Conservation (phyloP, 768 basidiomycete genomes). For the Cystobasidium ongulense region DNA sequence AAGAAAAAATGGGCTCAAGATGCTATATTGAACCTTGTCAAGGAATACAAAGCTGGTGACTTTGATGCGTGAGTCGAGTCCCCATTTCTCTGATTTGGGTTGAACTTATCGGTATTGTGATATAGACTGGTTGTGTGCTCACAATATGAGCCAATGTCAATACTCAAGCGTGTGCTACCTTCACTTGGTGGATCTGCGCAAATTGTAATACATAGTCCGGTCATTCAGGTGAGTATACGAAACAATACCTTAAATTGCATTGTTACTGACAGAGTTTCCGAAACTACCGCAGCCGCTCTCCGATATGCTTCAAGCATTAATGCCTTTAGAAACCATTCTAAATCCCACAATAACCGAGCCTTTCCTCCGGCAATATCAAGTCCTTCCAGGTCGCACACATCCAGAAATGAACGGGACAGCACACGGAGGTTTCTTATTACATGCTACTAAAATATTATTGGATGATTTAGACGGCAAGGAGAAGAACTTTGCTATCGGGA, state of each 20-base stretch:
- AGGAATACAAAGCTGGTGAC: slow-evolving; percentile 74
- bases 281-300: neutral
- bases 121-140: slow-evolving; percentile 10
- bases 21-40: slow-evolving; percentile 56
- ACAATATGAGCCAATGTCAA: slow-evolving; percentile 23
- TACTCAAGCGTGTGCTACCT: slow-evolving; percentile 17
- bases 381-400: slow-evolving; percentile 92
- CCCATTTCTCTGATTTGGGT: neutral
- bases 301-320: neutral
- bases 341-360: slow-evolving; percentile 64
- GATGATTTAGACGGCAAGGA: neutral
- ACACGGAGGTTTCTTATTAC: slow-evolving; percentile 77
- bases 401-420: slow-evolving; percentile 86
- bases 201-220: slow-evolving; percentile 16
- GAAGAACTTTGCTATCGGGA: neutral
- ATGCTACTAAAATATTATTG: slow-evolving; percentile 65
- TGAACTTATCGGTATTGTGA: too few species aligned
- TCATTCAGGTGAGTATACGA: neutral
- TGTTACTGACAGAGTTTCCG: neutral
- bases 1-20: slow-evolving; percentile 70
- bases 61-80: slow-evolving; percentile 66
- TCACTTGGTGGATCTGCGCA: slow-evolving; percentile 12
- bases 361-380: slow-evolving; percentile 84
- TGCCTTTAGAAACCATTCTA: slow-evolving; percentile 44
- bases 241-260: neutral